Base-by-base conservation (phyloP, 352 stramenopile genomes). In the Phytopythium oedochilum region DNA sequence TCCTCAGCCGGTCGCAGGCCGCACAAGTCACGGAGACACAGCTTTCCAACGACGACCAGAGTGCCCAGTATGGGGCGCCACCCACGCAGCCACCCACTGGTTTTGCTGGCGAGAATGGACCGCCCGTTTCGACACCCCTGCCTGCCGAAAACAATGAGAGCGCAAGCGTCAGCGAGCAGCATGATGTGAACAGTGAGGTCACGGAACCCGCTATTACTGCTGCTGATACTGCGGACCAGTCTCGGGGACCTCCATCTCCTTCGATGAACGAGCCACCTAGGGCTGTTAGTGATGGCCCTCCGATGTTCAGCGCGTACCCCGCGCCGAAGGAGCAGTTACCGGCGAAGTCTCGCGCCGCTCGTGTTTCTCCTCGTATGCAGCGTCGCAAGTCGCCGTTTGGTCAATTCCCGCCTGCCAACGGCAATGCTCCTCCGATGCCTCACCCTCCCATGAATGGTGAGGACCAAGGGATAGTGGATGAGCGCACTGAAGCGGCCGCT, bases 381-480 rank as follows among this genome's bases (percentile, higher is more conserved):
- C 49, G 23, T 20, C 49, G 35, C 18, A 46, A 46, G 2, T 44
- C 48, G 3, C 34, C 49, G 5, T 34, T 55, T 28, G 23, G 49
- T 2, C 45, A 52, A 9, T 8, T 5, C 15, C 42, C 7, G 28
- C 20, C 3, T 10, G 26, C 9, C n/a, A 22, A 5, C 35, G n/a
- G 25, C n/a, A 17, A 45, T 46, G 10, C 18, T 25, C 22, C 49
- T 45, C 44, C 46, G 35, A 63, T 44, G 43, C 54, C 32, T 7
- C 46, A 47, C 18, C 48, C 58, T 39, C 29, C n/a, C 9, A 58
- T 47, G 29, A 31, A 62, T 44, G 40, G 40, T 54, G 28, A 50
- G 29, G 20, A 55, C 61, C 45, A 42, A 36, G 32, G 10, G 38
- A 47, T 25, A 54, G 20, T n/a, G 55, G 25, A 23, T 42, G 18